phyloP scores from a whole-genome alignment of 352 stramenopile species.

The Globisporangium paroecandrum region DNA sequence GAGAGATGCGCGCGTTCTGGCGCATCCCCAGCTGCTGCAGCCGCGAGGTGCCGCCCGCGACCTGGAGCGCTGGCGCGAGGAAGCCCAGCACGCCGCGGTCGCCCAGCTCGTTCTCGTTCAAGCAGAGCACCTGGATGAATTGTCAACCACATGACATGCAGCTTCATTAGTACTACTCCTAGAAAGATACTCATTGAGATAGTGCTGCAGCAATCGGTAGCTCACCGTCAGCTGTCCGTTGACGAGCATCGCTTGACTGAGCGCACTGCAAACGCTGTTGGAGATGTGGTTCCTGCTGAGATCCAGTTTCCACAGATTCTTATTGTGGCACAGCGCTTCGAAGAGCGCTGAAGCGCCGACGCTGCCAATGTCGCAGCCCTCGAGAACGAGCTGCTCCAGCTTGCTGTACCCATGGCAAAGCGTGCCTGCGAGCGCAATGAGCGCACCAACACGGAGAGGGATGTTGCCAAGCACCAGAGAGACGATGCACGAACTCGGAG shows the following conservation, averaged over 20 bases:
- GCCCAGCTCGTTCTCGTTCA: constrained; percentile 53
- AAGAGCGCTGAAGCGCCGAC: constrained; percentile 41
- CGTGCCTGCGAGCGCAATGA: constrained; percentile 43
- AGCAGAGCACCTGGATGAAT: constrained; percentile 31
- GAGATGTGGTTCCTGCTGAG: constrained; percentile 63
- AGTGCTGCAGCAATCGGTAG: not conserved
- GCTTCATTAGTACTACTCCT: not conserved
- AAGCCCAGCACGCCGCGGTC: constrained; percentile 51
- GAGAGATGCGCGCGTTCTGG: constrained; percentile 38
- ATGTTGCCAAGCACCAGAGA: constrained; percentile 69
- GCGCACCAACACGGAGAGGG: constrained; percentile 26
- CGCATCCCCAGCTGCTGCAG: constrained; percentile 58
- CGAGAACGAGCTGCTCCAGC: constrained; percentile 69
- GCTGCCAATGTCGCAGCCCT: constrained; percentile 57
- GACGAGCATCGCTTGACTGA: constrained; percentile 35
- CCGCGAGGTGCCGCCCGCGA: constrained; percentile 17
- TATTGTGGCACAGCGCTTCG: constrained; percentile 45
- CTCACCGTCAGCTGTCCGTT: constrained; percentile 33
- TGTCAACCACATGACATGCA: too few relatives aligned
- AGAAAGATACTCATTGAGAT: not conserved
- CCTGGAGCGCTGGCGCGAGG: constrained; percentile 40
- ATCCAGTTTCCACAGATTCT: constrained; percentile 68
- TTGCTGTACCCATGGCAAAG: constrained; percentile 45
- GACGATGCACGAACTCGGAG: constrained; percentile 29
- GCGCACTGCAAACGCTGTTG: constrained; percentile 40